phyloP scores from a whole-genome alignment of 2,329 filamentous ascomycete species.

The Aspergillus brasiliensis region DNA sequence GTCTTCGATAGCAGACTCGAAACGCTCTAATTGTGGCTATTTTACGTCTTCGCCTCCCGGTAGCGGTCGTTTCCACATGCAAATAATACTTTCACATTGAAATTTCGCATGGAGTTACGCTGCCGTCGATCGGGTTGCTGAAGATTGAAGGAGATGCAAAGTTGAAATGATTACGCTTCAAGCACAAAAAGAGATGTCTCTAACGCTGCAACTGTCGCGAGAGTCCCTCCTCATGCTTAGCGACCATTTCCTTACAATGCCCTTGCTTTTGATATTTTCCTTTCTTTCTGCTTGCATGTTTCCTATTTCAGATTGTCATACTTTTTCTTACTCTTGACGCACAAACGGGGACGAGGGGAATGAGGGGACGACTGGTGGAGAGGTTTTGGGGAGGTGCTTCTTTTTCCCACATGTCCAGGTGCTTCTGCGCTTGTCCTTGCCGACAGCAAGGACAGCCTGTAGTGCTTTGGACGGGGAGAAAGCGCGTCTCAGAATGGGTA shows the following conservation, averaged over 20 bases:
- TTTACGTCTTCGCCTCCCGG: slow-evolving; percentile 33
- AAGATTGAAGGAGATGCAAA: slow-evolving; percentile 37
- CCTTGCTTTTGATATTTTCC: slow-evolving; percentile 13
- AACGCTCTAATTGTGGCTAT: slow-evolving; percentile 40
- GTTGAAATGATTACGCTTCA: slow-evolving; percentile 30
- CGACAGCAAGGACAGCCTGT: slow-evolving; percentile 3
- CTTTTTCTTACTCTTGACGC: slow-evolving; percentile 29
- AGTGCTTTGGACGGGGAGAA: slow-evolving; percentile 13
- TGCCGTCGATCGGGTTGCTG: slow-evolving; percentile 25
- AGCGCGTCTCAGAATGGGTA: slow-evolving; percentile 19
- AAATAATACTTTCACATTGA: slow-evolving; percentile 14
- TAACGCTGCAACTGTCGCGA: slow-evolving; percentile 22
- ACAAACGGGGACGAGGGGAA: slow-evolving; percentile 27
- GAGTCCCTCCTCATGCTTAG: slow-evolving; percentile 18
- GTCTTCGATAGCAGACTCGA: slow-evolving; percentile 30
- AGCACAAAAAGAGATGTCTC: slow-evolving; percentile 20
- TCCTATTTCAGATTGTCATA: slow-evolving; percentile 20
- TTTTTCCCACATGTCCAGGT: slow-evolving; percentile 14
- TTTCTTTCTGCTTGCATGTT: slow-evolving; percentile 16
- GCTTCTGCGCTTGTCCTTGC: slow-evolving; percentile 19
- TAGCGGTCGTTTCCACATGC: slow-evolving; percentile 19
- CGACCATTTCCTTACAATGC: slow-evolving; percentile 13
- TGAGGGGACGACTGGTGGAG: slow-evolving; percentile 27
- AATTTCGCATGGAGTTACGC: slow-evolving; percentile 5
- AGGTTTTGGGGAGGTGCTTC: slow-evolving; percentile 22